Evolutionary conservation across 176 grass and related monocot genomes (phyloP).

Genomic region (bread wheat (Triticum aestivum)): DNA sequence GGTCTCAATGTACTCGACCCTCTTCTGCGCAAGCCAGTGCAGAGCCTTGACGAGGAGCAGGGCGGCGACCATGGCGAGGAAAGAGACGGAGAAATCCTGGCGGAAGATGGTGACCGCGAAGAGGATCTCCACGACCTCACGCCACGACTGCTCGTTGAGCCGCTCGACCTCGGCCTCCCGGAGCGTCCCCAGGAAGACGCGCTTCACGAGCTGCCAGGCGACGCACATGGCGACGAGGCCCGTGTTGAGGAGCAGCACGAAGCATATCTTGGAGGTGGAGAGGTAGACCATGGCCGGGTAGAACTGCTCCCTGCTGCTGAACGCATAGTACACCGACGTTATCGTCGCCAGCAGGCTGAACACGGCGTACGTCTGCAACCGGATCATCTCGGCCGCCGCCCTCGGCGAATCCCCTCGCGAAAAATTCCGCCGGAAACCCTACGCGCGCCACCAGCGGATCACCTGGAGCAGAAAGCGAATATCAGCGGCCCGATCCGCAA

Average conservation of each 20-base stretch:
- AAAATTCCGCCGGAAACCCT: background rate
- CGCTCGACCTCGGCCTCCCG: constrained; percentile 92
- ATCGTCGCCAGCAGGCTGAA: constrained; percentile 93
- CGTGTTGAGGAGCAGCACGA: constrained; percentile 92
- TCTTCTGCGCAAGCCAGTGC: constrained; percentile 90
- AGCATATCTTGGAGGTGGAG: constrained; percentile 95
- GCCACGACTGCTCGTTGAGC: constrained; percentile 93
- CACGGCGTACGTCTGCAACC: constrained; percentile 77
- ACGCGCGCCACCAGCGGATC: background rate
- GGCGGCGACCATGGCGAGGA: constrained; percentile 80
- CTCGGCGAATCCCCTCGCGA: background rate
- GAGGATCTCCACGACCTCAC: constrained; percentile 92
- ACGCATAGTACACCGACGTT: constrained; percentile 77
- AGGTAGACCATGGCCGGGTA: constrained; percentile 95
- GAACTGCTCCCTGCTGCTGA: constrained; percentile 96
- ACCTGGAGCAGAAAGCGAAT: background rate
- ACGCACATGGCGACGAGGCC: constrained; percentile 90
- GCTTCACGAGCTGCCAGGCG: constrained; percentile 84
- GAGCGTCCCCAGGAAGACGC: constrained; percentile 80
- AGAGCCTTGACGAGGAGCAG: constrained; percentile 76
- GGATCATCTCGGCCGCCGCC: constrained; percentile 56
- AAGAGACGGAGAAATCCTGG: constrained; percentile 92
- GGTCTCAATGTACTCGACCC: constrained; percentile 92
- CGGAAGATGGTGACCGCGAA: constrained; percentile 96
- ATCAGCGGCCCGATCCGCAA: background rate